Conservation (phyloP, 805 yeast species). For the Yarrowia yakushimensis region DNA sequence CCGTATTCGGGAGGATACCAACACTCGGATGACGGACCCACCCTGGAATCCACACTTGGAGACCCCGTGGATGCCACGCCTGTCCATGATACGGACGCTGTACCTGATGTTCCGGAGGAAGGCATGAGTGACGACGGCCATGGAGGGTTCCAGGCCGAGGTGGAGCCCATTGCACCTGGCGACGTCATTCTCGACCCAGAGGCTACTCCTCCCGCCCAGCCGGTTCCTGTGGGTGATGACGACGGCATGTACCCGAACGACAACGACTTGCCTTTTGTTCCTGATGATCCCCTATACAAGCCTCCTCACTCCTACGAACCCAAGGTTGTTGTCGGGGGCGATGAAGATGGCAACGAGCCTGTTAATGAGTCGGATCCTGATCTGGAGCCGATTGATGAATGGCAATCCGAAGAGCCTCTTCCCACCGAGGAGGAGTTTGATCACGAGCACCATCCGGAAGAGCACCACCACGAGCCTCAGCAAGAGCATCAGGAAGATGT, state of each 20-base stretch:
- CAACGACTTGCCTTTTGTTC: background rate
- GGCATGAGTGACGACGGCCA: background rate
- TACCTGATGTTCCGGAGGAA: background rate
- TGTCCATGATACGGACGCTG: conserved; percentile 5
- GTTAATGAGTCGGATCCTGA: background rate
- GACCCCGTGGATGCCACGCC: conserved; percentile 13
- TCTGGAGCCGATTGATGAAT: background rate
- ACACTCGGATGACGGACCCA: background rate
- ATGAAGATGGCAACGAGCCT: background rate
- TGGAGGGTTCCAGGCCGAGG: background rate
- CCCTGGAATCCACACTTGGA: conserved; percentile 8
- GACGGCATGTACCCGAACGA: background rate
- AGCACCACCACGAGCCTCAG: background rate
- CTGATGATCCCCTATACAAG: background rate
- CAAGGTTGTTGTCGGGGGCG: background rate
- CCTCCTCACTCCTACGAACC: conserved; percentile 8
- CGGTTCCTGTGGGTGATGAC: background rate
- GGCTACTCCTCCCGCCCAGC: background rate
- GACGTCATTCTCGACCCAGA: background rate
- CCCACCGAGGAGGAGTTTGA: background rate
- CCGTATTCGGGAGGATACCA: background rate
- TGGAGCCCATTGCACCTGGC: background rate
- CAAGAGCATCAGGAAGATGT: background rate
- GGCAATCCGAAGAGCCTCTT: background rate
- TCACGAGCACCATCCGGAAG: too few relatives aligned